Evolutionary conservation across 2,329 filamentous ascomycete species (phyloP).

Genomic region (Dactylonectria estremocensis): DNA sequence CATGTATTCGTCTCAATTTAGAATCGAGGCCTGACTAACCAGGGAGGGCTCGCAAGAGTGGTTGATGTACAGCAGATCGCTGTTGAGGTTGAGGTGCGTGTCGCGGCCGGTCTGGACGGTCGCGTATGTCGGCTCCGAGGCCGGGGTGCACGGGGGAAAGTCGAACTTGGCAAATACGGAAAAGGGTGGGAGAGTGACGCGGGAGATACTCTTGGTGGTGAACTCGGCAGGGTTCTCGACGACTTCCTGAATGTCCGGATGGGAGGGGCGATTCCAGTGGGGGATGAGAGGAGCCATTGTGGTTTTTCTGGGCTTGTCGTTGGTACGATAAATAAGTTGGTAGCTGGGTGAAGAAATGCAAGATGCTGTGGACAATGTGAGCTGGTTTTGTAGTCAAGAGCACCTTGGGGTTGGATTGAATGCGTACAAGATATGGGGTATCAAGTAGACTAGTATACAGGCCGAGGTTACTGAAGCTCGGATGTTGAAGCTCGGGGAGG

Average conservation of each 20-base stretch:
- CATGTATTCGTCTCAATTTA: background rate
- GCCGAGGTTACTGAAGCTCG: background rate
- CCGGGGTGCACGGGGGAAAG: slow-evolving; percentile 74
- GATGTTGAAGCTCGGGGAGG: slow-evolving; percentile 2
- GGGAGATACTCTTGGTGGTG: slow-evolving; percentile 73
- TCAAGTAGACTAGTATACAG: background rate
- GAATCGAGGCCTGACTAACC: slow-evolving; percentile 59
- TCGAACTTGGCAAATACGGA: slow-evolving; percentile 76
- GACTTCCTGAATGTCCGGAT: slow-evolving; percentile 71
- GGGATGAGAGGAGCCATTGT: slow-evolving; percentile 71
- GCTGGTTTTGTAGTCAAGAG: background rate
- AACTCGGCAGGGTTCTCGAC: slow-evolving; percentile 68
- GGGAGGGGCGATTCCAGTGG: slow-evolving; percentile 73
- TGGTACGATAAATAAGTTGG: background rate
- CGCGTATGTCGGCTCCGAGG: slow-evolving; percentile 71
- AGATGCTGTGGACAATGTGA: slow-evolving; percentile 11
- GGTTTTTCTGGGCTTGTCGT: slow-evolving; percentile 18
- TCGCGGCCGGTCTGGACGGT: slow-evolving; percentile 73
- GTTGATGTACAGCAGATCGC: slow-evolving; percentile 77
- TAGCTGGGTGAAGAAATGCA: slow-evolving; percentile 24
- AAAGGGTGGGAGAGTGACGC: slow-evolving; percentile 70
- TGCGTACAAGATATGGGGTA: slow-evolving; percentile 15
- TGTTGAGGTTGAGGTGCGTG: slow-evolving; percentile 75
- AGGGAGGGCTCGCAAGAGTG: slow-evolving; percentile 78
- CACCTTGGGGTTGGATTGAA: background rate